phyloP scores from a whole-genome alignment of 257 asterid genomes.

The Orobanche coerulescens region DNA sequence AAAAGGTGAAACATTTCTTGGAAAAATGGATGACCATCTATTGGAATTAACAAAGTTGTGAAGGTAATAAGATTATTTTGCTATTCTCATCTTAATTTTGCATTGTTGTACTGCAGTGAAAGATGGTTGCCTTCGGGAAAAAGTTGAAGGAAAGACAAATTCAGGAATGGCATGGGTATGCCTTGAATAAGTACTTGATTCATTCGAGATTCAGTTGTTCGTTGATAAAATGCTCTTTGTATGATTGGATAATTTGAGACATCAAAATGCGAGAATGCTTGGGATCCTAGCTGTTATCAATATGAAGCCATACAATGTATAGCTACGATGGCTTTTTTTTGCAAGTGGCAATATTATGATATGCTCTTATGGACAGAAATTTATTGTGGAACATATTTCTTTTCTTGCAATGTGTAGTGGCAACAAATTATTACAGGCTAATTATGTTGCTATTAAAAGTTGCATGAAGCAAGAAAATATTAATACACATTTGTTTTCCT shows the following conservation, averaged over 20 bases:
- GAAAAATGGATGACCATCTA: neutral
- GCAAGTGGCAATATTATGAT: neutral
- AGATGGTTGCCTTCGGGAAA: conserved; percentile 91
- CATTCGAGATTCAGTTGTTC: neutral
- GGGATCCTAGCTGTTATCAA: neutral
- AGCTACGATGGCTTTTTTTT: neutral
- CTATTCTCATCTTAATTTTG: conserved; percentile 13
- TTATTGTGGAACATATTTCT: neutral
- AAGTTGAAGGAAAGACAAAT: conserved; percentile 83
- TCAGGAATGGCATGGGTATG: conserved; percentile 89
- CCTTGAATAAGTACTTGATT: neutral
- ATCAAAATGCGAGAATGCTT: conserved; percentile 12
- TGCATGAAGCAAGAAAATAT: neutral
- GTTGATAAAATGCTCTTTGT: neutral
- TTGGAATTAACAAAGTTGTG: neutral
- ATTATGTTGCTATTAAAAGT: neutral
- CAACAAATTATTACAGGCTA: neutral
- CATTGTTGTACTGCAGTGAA: conserved; percentile 30
- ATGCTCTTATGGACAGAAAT: neutral
- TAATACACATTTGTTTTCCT: neutral
- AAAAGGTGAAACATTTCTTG: neutral
- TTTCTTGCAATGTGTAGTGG: neutral
- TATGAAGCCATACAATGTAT: neutral
- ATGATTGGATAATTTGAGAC: neutral
- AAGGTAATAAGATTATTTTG: neutral